A percentile compares a stretch with the other conserved stretches of the same genome.
Evolutionary conservation across 2,329 filamentous ascomycete species (phyloP).

Genomic region (Exophiala dermatitidis): DNA sequence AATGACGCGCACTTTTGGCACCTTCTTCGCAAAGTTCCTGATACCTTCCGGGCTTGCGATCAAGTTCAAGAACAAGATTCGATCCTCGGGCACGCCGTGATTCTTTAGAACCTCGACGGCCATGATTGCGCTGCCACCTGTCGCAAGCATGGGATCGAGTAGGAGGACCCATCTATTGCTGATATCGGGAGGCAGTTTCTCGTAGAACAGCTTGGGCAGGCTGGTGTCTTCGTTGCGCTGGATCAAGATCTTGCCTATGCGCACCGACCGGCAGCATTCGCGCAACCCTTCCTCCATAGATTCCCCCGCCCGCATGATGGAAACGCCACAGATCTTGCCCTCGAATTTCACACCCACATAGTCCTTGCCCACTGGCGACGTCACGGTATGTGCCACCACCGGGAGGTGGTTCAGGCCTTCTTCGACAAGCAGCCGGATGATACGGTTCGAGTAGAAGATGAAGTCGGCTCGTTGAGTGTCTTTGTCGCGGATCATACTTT

Average conservation of each 20-base stretch:
- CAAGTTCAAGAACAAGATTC: conserved; percentile 91
- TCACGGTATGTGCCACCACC: conserved; percentile 79
- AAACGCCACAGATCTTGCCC: conserved; percentile 96
- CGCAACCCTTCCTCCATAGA: conserved; percentile 96
- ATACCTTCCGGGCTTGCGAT: conserved; percentile 96
- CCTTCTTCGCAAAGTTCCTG: conserved; percentile 78
- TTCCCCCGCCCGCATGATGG: conserved; percentile 96
- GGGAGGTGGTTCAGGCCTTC: conserved; percentile 96
- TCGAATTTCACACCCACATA: conserved; percentile 93
- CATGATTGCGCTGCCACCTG: conserved; percentile 92
- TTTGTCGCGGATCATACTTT: conserved; percentile 89
- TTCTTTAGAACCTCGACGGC: conserved; percentile 87
- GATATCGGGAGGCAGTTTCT: conserved; percentile 94
- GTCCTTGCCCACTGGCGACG: conserved; percentile 77
- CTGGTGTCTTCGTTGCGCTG: conserved; percentile 94
- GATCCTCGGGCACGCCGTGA: conserved; percentile 86
- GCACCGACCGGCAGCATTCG: conserved; percentile 94
- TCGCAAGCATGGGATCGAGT: conserved; percentile 98
- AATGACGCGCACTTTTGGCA: conserved; percentile 82
- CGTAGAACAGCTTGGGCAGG: conserved; percentile 89
- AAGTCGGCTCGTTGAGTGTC: conserved; percentile 89
- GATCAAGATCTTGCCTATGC: conserved; percentile 97
- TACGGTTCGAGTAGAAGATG: conserved; percentile 98
- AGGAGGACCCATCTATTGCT: conserved; percentile 85
- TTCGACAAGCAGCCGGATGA: conserved; percentile 92